Evolutionary conservation across 2,329 filamentous ascomycete species (phyloP).

Genomic region (Aspergillus costaricaensis): DNA sequence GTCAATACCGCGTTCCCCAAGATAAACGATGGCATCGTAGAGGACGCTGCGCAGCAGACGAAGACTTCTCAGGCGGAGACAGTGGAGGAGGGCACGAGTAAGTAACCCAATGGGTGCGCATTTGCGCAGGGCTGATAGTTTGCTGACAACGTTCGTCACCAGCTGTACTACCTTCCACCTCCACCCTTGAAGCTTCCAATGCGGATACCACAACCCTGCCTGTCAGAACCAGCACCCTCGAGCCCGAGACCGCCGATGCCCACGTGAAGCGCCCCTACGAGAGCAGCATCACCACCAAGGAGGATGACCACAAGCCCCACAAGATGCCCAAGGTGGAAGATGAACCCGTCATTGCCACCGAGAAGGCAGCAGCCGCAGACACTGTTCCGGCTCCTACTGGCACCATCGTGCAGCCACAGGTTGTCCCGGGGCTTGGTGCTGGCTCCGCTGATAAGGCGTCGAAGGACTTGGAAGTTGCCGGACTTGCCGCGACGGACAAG

Average conservation of each 20-base stretch:
- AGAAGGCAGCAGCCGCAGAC: slow-evolving; percentile 9
- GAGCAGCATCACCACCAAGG: slow-evolving; percentile 32
- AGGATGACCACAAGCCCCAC: slow-evolving; percentile 35
- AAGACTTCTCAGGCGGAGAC: slow-evolving; percentile 1
- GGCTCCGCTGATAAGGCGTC: slow-evolving; percentile 17
- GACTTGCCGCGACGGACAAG: slow-evolving; percentile 10
- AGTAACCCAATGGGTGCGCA: neutral
- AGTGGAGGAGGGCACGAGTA: slow-evolving; percentile 10
- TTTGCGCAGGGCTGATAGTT: neutral
- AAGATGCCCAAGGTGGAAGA: slow-evolving; percentile 41
- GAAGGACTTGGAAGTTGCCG: slow-evolving; percentile 17
- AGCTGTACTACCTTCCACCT: slow-evolving; percentile 12
- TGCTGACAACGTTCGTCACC: slow-evolving; percentile 3
- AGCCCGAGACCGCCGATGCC: slow-evolving; percentile 22
- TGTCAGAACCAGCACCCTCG: slow-evolving; percentile 17
- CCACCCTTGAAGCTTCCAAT: slow-evolving; percentile 15
- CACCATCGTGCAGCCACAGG: slow-evolving; percentile 20
- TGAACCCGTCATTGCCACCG: slow-evolving; percentile 4
- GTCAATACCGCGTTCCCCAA: slow-evolving; percentile 10
- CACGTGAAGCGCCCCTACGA: slow-evolving; percentile 42
- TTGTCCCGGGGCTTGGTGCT: slow-evolving; percentile 25
- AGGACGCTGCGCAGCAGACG: slow-evolving; percentile 16
- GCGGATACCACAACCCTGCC: slow-evolving; percentile 19
- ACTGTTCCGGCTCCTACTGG: slow-evolving; percentile 7
- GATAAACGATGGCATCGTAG: slow-evolving; percentile 8